phyloP scores from a whole-genome alignment of 1,284 basidiomycete genomes.

The Vanrija sp. region DNA sequence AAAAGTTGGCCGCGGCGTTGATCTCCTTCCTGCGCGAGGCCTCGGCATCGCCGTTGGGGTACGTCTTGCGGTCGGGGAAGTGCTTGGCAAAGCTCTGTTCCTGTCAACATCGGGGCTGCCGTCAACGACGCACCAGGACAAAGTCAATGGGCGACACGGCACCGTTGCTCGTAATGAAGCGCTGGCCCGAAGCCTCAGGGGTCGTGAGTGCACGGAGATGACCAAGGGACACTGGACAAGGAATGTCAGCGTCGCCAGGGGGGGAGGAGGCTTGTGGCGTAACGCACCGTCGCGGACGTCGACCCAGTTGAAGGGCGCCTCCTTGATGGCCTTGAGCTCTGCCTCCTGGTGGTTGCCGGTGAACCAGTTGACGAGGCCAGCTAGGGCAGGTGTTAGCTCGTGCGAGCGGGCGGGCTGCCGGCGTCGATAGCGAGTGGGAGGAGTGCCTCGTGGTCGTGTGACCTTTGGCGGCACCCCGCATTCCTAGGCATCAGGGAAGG shows the following conservation, averaged over 20 bases:
- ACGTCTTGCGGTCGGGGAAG: constrained; percentile 31
- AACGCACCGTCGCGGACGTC: constrained; percentile 54
- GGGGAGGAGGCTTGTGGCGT: background rate
- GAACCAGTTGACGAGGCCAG: constrained; percentile 45
- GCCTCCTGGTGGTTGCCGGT: constrained; percentile 47
- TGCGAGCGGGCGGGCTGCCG: background rate
- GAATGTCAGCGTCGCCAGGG: background rate
- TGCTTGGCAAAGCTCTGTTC: constrained; percentile 24
- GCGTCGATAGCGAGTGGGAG: background rate
- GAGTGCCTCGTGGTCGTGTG: background rate
- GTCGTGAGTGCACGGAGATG: constrained; percentile 58
- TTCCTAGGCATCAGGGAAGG: background rate
- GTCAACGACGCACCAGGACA: constrained; percentile 21
- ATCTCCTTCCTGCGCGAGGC: constrained; percentile 18
- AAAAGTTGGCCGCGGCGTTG: constrained; percentile 18
- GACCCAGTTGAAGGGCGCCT: constrained; percentile 51
- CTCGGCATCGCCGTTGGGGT: constrained; percentile 35
- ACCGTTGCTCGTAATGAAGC: constrained; percentile 56
- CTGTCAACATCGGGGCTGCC: background rate
- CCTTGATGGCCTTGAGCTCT: constrained; percentile 31
- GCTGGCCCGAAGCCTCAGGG: constrained; percentile 58
- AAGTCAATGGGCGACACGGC: constrained; percentile 36
- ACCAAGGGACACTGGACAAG: constrained; percentile 53
- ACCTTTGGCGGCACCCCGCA: background rate
- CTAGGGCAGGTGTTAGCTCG: constrained; percentile 10